These are phyloP conservation scores for Hypomyces rosellus DNA, from an alignment of 2,329 filamentous ascomycete genomes.

Conservation along the genomic window DNA sequence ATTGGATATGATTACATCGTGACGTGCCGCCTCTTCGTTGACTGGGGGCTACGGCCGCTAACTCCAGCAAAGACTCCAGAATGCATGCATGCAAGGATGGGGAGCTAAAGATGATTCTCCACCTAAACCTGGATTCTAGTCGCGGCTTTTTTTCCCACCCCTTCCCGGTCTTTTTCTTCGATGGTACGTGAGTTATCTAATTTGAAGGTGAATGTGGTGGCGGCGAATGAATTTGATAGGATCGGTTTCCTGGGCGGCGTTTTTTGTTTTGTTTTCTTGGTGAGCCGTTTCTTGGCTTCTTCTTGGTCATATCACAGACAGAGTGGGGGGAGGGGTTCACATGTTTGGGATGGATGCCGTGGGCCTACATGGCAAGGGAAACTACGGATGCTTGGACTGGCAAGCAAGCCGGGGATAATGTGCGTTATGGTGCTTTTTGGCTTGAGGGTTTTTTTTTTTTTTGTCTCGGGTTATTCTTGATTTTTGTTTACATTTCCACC, in stretches of 20 bases:
- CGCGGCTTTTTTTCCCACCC: too few relatives aligned
- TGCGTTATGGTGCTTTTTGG: background rate
- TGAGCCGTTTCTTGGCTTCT: constrained; percentile 1
- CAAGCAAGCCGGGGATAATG: background rate
- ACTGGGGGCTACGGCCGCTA: background rate
- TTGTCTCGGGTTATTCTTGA: background rate
- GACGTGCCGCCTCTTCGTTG: background rate
- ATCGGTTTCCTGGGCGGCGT: background rate
- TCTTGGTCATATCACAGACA: background rate
- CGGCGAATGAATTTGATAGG: background rate
- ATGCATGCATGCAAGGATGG: background rate
- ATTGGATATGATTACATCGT: constrained; percentile 43
- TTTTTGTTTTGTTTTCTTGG: constrained; percentile 1
- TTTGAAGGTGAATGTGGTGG: background rate
- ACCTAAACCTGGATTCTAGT: background rate
- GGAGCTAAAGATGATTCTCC: background rate
- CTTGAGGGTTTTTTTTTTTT: too few relatives aligned
- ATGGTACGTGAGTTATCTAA: too few relatives aligned
- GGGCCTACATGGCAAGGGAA: background rate
- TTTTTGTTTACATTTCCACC: constrained; percentile 4
- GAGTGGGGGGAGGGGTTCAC: background rate
- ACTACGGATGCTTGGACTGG: background rate
- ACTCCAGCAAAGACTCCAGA: background rate
- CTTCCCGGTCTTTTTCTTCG: too few relatives aligned
- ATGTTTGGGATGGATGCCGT: background rate